Percentiles rank a stretch among this genome's conserved stretches.
Evolutionary conservation across 192 early-diverging fungal genomes (phyloP).

Genomic region (Lobulomyces angularis): DNA sequence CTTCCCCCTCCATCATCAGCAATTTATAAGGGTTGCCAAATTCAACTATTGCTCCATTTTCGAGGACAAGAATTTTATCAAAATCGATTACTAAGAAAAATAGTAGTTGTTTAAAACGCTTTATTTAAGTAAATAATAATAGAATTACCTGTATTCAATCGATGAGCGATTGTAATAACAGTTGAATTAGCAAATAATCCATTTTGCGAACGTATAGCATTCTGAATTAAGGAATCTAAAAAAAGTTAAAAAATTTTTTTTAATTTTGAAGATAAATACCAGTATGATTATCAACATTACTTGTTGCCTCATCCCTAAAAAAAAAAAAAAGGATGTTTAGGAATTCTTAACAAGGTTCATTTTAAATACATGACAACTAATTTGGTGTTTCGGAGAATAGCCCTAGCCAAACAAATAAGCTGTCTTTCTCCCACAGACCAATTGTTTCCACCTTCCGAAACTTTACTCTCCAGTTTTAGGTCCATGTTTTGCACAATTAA

Average conservation of each 20-base stretch:
- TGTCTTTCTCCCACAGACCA: constrained; percentile 27
- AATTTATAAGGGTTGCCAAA: too few species aligned
- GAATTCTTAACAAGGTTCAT: too few species aligned
- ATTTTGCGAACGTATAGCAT: constrained; percentile 41
- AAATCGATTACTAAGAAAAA: too few species aligned
- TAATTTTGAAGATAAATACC: too few species aligned
- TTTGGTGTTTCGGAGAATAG: constrained; percentile 20
- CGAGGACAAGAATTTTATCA: constrained; percentile 9
- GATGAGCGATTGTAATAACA: constrained; percentile 64
- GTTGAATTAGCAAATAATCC: constrained; percentile 44
- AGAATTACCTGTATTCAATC: constrained; percentile 51
- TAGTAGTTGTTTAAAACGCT: too few species aligned
- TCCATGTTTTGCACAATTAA: constrained; percentile 1
- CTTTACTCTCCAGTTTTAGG: constrained; percentile 16
- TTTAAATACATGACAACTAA: constrained; percentile 6
- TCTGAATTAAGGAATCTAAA: constrained; percentile 59
- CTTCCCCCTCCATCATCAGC: too few species aligned
- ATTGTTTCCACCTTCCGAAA: constrained; percentile 16
- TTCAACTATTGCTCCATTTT: constrained; percentile 5
- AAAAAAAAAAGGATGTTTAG: too few species aligned
- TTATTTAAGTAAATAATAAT: too few species aligned
- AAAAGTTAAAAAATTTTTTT: too few species aligned
- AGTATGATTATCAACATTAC: too few species aligned
- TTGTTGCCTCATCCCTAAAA: constrained; percentile 29
- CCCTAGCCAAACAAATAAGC: constrained; percentile 30